These are phyloP conservation scores for Eremomyces bilateralis DNA, from an alignment of 495 filamentous ascomycete genomes.

Conservation along the genomic window DNA sequence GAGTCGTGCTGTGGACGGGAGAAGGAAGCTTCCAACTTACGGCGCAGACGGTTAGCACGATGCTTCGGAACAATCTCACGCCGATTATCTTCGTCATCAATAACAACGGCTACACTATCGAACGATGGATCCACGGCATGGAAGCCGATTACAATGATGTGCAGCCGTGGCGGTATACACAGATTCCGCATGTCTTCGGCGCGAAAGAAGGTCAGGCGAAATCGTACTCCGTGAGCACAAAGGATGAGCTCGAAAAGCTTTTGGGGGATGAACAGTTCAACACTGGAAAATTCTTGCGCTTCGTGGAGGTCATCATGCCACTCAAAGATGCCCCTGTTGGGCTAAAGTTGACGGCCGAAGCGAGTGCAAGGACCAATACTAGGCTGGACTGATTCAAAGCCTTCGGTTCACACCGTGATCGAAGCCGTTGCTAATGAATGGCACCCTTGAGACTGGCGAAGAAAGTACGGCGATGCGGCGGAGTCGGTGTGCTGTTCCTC, in stretches of 20 bases:
- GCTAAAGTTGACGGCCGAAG: slow-evolving; percentile 38
- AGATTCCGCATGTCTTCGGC: slow-evolving; percentile 47
- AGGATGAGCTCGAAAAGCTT: slow-evolving; percentile 43
- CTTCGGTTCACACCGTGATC: too few species aligned
- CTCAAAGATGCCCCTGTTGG: slow-evolving; percentile 57
- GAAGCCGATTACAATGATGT: slow-evolving; percentile 28
- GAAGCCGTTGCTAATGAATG: too few species aligned
- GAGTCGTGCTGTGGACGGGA: slow-evolving; percentile 58
- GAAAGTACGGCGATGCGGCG: too few species aligned
- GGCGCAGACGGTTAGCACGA: slow-evolving; percentile 67
- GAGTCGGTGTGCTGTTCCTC: too few species aligned
- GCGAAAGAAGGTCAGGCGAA: slow-evolving; percentile 31
- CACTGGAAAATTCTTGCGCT: slow-evolving; percentile 25
- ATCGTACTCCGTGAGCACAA: slow-evolving; percentile 49
- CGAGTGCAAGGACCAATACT: slow-evolving; percentile 47
- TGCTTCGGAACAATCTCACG: slow-evolving; percentile 54
- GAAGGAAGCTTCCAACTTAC: slow-evolving; percentile 78
- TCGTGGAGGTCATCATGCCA: slow-evolving; percentile 77
- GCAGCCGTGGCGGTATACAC: slow-evolving; percentile 28
- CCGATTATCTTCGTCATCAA: slow-evolving; percentile 46
- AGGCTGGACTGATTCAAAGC: slow-evolving; percentile 16
- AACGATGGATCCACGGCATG: slow-evolving; percentile 28
- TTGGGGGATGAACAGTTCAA: slow-evolving; percentile 47
- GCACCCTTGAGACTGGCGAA: too few species aligned
- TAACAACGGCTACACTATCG: slow-evolving; percentile 31